Conservation (phyloP, 2,329 filamentous ascomycete genomes). For the Coniella lustricola region DNA sequence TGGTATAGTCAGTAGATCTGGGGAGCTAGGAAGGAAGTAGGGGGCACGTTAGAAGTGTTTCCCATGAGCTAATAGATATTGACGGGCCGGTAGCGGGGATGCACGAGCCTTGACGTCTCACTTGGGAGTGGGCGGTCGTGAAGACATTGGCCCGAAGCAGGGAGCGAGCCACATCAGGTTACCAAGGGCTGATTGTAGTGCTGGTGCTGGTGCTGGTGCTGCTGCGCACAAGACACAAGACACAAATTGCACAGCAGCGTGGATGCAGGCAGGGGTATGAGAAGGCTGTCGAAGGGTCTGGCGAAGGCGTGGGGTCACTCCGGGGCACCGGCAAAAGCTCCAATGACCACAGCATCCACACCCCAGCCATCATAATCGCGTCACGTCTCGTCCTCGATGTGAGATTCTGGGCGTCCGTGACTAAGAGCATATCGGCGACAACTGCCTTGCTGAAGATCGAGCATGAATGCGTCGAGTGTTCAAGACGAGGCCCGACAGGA, state of each 20-base stretch:
- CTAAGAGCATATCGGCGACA: neutral
- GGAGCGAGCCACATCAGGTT: constrained; percentile 13
- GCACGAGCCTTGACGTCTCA: constrained; percentile 17
- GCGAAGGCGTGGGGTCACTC: constrained; percentile 3
- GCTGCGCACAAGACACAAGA: neutral
- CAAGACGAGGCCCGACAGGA: neutral
- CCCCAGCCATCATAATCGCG: too few relatives aligned
- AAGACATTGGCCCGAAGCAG: constrained; percentile 32
- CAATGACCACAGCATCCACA: neutral
- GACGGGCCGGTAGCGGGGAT: constrained; percentile 24
- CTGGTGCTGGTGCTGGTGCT: constrained; percentile 2
- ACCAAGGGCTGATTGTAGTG: constrained; percentile 17
- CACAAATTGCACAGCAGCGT: neutral
- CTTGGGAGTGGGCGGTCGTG: constrained; percentile 23
- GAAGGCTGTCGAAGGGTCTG: constrained; percentile 9
- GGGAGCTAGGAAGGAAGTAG: neutral
- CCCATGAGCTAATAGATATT: constrained; percentile 30
- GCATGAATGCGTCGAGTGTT: neutral
- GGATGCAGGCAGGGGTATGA: constrained; percentile 10
- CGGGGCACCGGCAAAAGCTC: neutral
- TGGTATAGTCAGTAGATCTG: neutral
- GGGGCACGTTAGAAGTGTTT: constrained; percentile 17
- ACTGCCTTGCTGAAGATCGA: neutral
- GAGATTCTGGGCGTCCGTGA: neutral
- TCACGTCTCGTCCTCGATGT: neutral